Evolutionary conservation across 805 yeast genomes (phyloP), one percentile per base, ranked within the genome.

Genomic region (Metschnikowia kofuensis): DNA sequence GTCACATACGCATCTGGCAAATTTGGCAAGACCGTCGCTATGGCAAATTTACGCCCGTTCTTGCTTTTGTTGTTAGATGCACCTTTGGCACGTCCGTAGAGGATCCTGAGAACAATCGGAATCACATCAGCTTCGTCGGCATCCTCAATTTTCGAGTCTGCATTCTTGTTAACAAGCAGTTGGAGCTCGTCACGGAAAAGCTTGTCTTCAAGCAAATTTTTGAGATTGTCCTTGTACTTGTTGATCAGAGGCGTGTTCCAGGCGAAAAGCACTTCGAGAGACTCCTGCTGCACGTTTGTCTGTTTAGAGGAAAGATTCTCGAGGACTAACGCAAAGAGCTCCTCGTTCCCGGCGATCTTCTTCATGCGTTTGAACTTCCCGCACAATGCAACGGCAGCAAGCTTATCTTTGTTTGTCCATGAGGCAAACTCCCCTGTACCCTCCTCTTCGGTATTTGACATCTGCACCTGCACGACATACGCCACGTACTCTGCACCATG

Each of bases 41-140:
- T 84, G 8, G 94, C 88, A 57, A 75, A 77, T 53, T 89, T 86
- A 55, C 87, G 78, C 31, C 90, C 84, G 47, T 80, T 78, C 60
- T 87, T 87, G 29, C 83, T 78, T 50, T 89, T 89, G 63, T 87
- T 84, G 47, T 74, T 78, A 5, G 83, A 75, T 1, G 84, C 77
- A 10, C 76, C 75, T 66, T 89, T 95, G 8, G 90, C 89, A 49
- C 96, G 77, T 8, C 98, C 98, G 66, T 85, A 92, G 16, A 94
- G 69, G 27, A 94, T 84, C 55, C 97, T 71, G 42, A 90, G 62
- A 4, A 90, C 76, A 30, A 87, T 60, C 1, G 95, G 94, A 79
- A 89, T 79, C 2, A 92, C 75, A 1, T 53, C 64, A 2, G 64
- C 70, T 13, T 77, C 69, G 61, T 94, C 97, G 3, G 72, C 72